Evolutionary conservation across 495 filamentous ascomycete species (phyloP), one percentile per base, ranked within the genome.

Genomic region (Aspergillus haitiensis): DNA sequence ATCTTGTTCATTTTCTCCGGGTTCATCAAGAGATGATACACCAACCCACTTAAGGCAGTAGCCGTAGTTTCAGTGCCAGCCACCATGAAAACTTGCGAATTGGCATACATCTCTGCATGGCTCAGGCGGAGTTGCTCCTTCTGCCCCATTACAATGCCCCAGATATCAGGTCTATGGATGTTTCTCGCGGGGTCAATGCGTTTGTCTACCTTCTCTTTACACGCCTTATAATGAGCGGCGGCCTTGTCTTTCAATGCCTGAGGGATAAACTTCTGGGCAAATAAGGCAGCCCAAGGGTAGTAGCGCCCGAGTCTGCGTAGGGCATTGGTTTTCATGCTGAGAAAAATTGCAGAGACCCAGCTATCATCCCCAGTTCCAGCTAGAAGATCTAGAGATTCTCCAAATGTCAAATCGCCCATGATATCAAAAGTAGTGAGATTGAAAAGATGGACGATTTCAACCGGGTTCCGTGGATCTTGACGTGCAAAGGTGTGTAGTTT

Each of bases 361-460:
- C 64, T 66, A 57, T 81, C 75, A 53, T 78, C 73, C 34, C 72
- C 69, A 0, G 71, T 71, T 15, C 75, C 64, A 12, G 78, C 61
- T 5, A 86, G 72, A 55, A 76, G 79, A 39, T 75, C 71, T 50
- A 85, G 79, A 0, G 81, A 68, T 52, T 83, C 78, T 0, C 78
- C 79, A 57, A 84, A 84, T 1, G 76, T 69, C 18, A 86, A 71
- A 57, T 86, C 81, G 0, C 81, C 81, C 47, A 86, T 81, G 48
- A 87, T 78, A 58, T 88, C 83, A 61, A 87, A 86, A 0, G 80
- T 83, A 4, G 72, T 72, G 16, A 73, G 84, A 57, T 83, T 82
- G 53, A 75, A 78, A 79, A 75, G 78, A 8, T 70, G 62, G 18
- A 67, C 68, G 34, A 85, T 72, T 60, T 84, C 73, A 36, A 76